Base-by-base conservation (phyloP, 495 filamentous ascomycete species). In the Aspergillus heteromorphus region DNA sequence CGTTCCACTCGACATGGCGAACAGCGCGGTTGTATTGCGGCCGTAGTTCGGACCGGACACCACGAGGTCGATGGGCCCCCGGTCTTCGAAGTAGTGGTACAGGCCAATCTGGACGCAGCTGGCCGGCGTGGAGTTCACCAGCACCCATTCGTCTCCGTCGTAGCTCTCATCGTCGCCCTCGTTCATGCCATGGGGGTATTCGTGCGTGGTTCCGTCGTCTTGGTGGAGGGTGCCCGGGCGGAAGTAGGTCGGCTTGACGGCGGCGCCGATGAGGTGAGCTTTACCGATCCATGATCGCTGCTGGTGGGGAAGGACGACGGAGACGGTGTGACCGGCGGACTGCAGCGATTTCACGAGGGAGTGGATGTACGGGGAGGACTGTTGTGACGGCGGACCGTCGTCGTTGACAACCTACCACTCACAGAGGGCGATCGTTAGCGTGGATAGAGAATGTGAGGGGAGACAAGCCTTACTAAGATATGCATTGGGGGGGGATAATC, bases 271-370 rank as follows among this genome's bases (percentile, higher is more conserved):
- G 40, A 97, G 84, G 66, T 97, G 92, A 18, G 93, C 93, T 75
- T 98, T 98, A 52, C 91, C 91, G 60, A 98, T 97, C 93, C 93
- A 98, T 49, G 89, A 95, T 45, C 92, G 86, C 71, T 98, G 93
- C 9, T 84, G 84, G 69, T 96, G 86, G 0, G 93, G 93, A 3
- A 98, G 82, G 54, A 93, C 82, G 40, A 97, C 92, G 2, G 88
- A 92, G 54, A 97, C 90, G 34, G 76, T 79, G 68, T 95, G 92
- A 9, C 92, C 89, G 16, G 83, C 82, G 27, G 72, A 62, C 70
- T 93, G 88, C 34, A 98, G 85, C 19, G 84, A 79, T 31, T 82
- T 74, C 13, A 97, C 83, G 62, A 96, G 84, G 30, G 87, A 85
- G 74, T 95, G 91, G 56, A 97, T 81, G 63, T 98, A 97, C 4